phyloP scores from a whole-genome alignment of 305 asterid genomes.

The Fraxinus sp. region DNA sequence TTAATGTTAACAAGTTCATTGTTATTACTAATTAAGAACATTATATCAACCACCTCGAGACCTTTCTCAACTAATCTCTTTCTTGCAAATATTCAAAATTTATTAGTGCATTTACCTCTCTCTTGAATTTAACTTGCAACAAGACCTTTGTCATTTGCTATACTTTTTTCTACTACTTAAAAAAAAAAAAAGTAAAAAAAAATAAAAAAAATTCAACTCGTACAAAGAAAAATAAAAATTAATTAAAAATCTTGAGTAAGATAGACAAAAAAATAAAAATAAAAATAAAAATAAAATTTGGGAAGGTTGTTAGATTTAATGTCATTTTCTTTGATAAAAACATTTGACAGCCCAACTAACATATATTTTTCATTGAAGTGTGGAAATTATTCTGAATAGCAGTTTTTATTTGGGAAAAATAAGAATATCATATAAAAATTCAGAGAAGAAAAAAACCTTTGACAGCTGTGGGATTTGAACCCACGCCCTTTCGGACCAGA shows the following conservation, averaged over 20 bases:
- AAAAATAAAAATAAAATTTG: not conserved
- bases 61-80: not conserved
- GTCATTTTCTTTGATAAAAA: not conserved
- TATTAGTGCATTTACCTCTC: not conserved
- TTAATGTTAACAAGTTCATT: not conserved
- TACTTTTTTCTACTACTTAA: too few relatives aligned
- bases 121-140: not conserved
- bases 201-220: not conserved
- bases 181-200: too few relatives aligned
- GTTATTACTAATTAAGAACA: not conserved
- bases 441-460: not conserved
- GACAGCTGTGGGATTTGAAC: slow-evolving; percentile 87
- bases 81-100: not conserved
- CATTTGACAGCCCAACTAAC: not conserved
- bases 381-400: not conserved
- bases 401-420: not conserved
- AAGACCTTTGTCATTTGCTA: not conserved
- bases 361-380: not conserved
- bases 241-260: too few relatives aligned
- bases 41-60: not conserved
- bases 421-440: not conserved
- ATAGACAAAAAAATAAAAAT: not conserved
- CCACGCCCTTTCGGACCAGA: slow-evolving; percentile 89
- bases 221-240: too few relatives aligned
- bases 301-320: not conserved